phyloP scores from a whole-genome alignment of 169 alveolate genomes.

The Plasmodium fragile region DNA sequence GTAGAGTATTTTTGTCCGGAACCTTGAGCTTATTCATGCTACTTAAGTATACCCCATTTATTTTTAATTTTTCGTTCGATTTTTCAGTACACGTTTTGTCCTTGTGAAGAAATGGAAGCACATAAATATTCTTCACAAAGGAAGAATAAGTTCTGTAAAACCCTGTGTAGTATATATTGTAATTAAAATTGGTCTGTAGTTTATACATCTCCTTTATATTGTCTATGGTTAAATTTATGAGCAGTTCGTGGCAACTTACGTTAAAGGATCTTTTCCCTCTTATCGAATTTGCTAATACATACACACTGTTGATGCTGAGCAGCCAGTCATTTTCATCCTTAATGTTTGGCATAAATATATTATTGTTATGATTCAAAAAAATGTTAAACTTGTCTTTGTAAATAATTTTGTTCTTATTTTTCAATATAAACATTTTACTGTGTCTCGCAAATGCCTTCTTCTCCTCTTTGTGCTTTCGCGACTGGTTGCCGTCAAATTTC shows the following conservation, averaged over 20 bases:
- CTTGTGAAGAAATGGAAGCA: slow-evolving; percentile 20
- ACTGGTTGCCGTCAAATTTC: neutral
- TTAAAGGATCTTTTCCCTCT: slow-evolving; percentile 18
- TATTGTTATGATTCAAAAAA: slow-evolving; percentile 49
- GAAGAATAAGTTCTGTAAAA: slow-evolving; percentile 40
- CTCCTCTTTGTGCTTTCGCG: neutral
- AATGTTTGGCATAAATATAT: slow-evolving; percentile 64
- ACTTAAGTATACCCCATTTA: slow-evolving; percentile 21
- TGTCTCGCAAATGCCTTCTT: neutral
- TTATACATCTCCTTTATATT: slow-evolving; percentile 47
- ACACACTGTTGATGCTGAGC: slow-evolving; percentile 26
- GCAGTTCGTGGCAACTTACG: slow-evolving; percentile 17
- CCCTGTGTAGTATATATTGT: slow-evolving; percentile 41
- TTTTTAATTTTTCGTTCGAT: slow-evolving; percentile 42
- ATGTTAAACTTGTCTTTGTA: slow-evolving; percentile 62
- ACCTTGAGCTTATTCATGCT: slow-evolving; percentile 2
- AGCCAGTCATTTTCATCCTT: slow-evolving; percentile 61
- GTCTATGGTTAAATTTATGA: slow-evolving; percentile 49
- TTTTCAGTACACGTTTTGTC: slow-evolving; percentile 4
- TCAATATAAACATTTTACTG: neutral
- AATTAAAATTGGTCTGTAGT: slow-evolving; percentile 23
- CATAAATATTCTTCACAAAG: slow-evolving; percentile 31
- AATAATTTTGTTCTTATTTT: slow-evolving; percentile 18
- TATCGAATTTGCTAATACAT: neutral
- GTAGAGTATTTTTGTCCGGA: neutral